A percentile compares a stretch with the other conserved stretches of the same genome.
phyloP scores from a whole-genome alignment of 129 eudicot genomes.

The Glebionis coronaria region DNA sequence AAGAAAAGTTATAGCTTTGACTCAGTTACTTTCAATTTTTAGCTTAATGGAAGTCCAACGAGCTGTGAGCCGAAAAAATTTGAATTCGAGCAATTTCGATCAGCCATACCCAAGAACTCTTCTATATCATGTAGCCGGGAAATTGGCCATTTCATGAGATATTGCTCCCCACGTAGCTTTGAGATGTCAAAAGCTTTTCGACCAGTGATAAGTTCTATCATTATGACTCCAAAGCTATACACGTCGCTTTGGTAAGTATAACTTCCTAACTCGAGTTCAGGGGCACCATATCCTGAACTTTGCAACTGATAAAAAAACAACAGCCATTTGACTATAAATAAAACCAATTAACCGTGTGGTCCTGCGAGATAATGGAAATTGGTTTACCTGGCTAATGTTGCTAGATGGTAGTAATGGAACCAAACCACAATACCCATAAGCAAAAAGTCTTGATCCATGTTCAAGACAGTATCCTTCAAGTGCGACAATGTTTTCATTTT shows the following conservation, averaged over 20 bases:
- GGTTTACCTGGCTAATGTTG: slow-evolving; percentile 56
- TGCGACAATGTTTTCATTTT: slow-evolving; percentile 66
- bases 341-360: background rate
- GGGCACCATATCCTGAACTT: slow-evolving; percentile 82
- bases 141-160: slow-evolving; percentile 84
- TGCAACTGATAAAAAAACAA: slow-evolving; percentile 44
- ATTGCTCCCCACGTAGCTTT: slow-evolving; percentile 81
- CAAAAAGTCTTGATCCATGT: slow-evolving; percentile 68
- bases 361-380: background rate
- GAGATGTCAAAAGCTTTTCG: slow-evolving; percentile 78
- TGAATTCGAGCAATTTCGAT: no score
- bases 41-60: no score
- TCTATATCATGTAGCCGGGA: slow-evolving; percentile 84
- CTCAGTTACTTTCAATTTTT: no score
- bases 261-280: slow-evolving; percentile 88
- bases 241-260: slow-evolving; percentile 81
- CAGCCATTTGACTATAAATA: slow-evolving; percentile 1
- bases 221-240: slow-evolving; percentile 91
- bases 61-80: no score
- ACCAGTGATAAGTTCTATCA: slow-evolving; percentile 85
- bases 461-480: slow-evolving; percentile 81
- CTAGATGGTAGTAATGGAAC: slow-evolving; percentile 56
- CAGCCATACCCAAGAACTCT: slow-evolving; percentile 73
- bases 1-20: no score
- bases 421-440: slow-evolving; percentile 81